Percentiles rank a stretch among this genome's conserved stretches.
Evolutionary conservation across 148 eudicot species (phyloP).

Genomic region (Spergularia marina): DNA sequence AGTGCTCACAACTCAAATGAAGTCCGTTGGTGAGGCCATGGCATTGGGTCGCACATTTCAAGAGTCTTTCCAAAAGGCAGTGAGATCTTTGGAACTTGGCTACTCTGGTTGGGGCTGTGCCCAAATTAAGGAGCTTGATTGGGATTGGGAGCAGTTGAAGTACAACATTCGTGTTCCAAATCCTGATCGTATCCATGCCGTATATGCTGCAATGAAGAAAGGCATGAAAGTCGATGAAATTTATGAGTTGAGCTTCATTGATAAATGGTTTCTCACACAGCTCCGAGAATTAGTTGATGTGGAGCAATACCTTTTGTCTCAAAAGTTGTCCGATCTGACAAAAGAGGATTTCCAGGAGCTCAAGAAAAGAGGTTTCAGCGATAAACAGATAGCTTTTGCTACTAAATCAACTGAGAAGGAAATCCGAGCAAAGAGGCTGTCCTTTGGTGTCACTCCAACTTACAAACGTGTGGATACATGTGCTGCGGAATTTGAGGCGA

Average conservation of each 20-base stretch:
- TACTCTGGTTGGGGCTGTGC: constrained; percentile 93
- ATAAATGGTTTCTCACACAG: constrained; percentile 95
- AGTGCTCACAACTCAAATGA: constrained; percentile 90
- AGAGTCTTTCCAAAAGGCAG: constrained; percentile 97
- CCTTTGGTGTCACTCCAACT: constrained; percentile 65
- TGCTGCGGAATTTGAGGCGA: constrained; percentile 97
- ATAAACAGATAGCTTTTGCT: constrained; percentile 93
- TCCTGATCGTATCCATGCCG: constrained; percentile 86
- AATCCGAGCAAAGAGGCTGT: constrained; percentile 66
- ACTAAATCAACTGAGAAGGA: constrained; percentile 75
- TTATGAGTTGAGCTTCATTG: constrained; percentile 73
- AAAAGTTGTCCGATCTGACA: constrained; percentile 53
- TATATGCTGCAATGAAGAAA: constrained; percentile 94
- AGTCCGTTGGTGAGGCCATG: constrained; percentile 99
- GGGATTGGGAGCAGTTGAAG: constrained; percentile 85
- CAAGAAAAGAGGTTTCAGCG: constrained; percentile 93
- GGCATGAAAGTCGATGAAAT: constrained; percentile 91
- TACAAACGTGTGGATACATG: constrained; percentile 97
- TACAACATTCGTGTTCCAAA: constrained; percentile 87
- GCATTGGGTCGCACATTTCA: constrained; percentile 96
- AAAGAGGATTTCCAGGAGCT: constrained; percentile 80
- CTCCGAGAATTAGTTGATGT: constrained; percentile 86
- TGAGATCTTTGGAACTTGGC: constrained; percentile 93
- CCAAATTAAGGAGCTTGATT: constrained; percentile 69
- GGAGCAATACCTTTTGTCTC: constrained; percentile 64